Evolutionary conservation across 2,329 filamentous ascomycete genomes (phyloP), one percentile per base, ranked within the genome.

Genomic region (Amauroascus verrucosus): DNA sequence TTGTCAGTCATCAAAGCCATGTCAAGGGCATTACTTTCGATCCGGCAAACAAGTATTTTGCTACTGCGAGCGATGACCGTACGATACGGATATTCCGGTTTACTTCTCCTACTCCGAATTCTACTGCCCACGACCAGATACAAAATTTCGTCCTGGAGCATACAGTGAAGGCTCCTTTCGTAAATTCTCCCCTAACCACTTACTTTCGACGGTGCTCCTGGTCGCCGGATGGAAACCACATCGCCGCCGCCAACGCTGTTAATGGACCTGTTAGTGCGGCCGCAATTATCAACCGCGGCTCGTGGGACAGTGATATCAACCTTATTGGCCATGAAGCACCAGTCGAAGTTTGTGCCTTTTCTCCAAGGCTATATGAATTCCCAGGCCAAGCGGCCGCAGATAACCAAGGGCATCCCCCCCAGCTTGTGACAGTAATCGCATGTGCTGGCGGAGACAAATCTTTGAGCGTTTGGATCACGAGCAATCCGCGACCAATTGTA

Each of bases 21-120:
- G 93, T 98, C 73, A 98, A 98, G 69, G 93, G 94, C 57, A 94
- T 98, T 63, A 95, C 91, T 0, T 98, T 98, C 65, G 93, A 98
- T 66, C 93, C 93, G 0, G 93, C 93, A 40, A 97, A 97, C 74
- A 98, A 97, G 67, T 98, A 95, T 75, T 98, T 98, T 70, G 93
- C 94, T 14, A 98, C 94, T 0, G 90, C 94, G 1, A 95, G 89
- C 71, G 93, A 98, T 68, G 93, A 98, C 69, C 83, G 93, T 56
- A 91, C 89, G 1, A 95, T 98, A 70, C 95, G 95, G 68, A 88
- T 98, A 62, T 97, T 95, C 70, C 83, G 90, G 55, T 98, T 96
- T 68, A 95, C 87, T 1, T 86, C 91, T 1, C 90, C 93, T 0
- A 80, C 85, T 1, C 87, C 93, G 8, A 96, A 95, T 67, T 88